Conservation (phyloP, 257 asterid species). For the Solanum commersonii region DNA sequence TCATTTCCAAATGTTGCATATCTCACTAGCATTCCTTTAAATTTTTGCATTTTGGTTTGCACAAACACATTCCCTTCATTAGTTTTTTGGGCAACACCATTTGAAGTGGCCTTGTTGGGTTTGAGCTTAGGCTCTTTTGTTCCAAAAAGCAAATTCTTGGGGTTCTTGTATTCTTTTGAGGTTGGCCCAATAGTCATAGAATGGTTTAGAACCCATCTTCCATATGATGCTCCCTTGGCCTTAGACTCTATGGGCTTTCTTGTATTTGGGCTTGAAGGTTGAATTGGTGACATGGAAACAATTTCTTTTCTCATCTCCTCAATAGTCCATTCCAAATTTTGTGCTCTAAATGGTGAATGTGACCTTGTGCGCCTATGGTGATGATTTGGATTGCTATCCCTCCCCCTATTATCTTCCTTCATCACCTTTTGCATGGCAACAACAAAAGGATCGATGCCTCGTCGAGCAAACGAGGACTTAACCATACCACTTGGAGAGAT, state of each 20-base stretch:
- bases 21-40: conserved; percentile 37
- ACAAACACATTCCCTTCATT: not conserved
- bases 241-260: conserved; percentile 43
- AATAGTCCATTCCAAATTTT: conserved; percentile 10
- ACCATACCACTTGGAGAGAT: conserved; percentile 30
- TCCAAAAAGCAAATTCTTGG: not conserved
- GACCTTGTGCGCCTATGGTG: conserved; percentile 48
- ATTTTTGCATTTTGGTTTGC: conserved; percentile 27
- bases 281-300: conserved; percentile 4
- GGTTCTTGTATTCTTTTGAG: conserved; percentile 18
- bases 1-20: conserved; percentile 44
- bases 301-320: not conserved
- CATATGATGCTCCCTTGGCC: conserved; percentile 60
- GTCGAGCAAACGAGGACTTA: conserved; percentile 39
- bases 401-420: conserved; percentile 43
- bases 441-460: conserved; percentile 39
- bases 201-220: conserved; percentile 54
- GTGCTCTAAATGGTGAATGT: conserved; percentile 34
- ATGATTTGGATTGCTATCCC: conserved; percentile 11
- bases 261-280: conserved; percentile 3
- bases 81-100: not conserved
- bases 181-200: conserved; percentile 4
- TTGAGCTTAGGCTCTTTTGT: not conserved
- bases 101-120: not conserved
- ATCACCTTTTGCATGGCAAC: conserved; percentile 55